Percentiles rank a stretch among this genome's conserved stretches.
phyloP scores from a whole-genome alignment of 2,329 filamentous ascomycete genomes.

The Thermoascus crustaceus region DNA sequence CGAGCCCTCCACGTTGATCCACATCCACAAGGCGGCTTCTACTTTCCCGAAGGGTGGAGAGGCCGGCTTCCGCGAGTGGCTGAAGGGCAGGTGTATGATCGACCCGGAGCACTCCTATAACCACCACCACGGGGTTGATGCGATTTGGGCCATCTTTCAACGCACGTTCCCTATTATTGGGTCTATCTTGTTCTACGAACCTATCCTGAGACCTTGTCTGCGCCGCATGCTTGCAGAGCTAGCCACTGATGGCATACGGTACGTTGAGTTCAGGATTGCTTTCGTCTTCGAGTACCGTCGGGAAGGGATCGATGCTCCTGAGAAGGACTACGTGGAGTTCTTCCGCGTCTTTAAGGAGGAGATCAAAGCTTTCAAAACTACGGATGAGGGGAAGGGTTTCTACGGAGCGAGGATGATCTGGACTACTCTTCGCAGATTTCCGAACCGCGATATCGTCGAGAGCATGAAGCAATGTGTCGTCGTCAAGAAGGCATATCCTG shows the following conservation, averaged over 20 bases:
- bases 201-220: constrained; percentile 72
- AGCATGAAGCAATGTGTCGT: constrained; percentile 83
- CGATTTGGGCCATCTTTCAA: constrained; percentile 75
- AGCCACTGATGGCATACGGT: constrained; percentile 72
- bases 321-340: constrained; percentile 60
- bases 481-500: constrained; percentile 69
- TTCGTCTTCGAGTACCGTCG: constrained; percentile 65
- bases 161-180: constrained; percentile 66
- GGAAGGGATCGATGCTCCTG: constrained; percentile 55
- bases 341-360: constrained; percentile 70
- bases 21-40: constrained; percentile 56
- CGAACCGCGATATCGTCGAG: constrained; percentile 60
- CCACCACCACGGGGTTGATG: constrained; percentile 75
- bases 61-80: constrained; percentile 66
- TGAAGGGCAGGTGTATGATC: constrained; percentile 65
- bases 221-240: constrained; percentile 62
- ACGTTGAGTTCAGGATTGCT: constrained; percentile 71
- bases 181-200: constrained; percentile 79
- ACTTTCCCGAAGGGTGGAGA: constrained; percentile 66
- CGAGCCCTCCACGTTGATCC: constrained; percentile 48
- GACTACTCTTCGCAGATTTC: constrained; percentile 61
- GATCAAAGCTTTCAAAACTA: constrained; percentile 63
- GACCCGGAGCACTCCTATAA: constrained; percentile 63
- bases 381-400: constrained; percentile 63
- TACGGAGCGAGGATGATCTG: constrained; percentile 82